Evolutionary conservation across 805 yeast species (phyloP).

Genomic region (Ogataea zsoltii): DNA sequence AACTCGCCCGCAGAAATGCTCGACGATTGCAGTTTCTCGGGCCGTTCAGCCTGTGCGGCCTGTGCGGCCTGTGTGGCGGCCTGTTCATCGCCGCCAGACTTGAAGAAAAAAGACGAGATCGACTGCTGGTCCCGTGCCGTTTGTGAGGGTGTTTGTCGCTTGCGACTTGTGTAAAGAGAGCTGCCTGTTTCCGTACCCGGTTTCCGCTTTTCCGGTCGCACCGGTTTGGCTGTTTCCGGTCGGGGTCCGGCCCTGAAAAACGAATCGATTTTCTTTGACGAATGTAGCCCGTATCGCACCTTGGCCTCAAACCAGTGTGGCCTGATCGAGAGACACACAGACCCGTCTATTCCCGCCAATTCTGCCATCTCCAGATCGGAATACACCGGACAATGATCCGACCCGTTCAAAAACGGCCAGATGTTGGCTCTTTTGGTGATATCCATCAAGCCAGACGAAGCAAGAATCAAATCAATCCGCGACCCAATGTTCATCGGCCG

Average conservation of each 20-base stretch:
- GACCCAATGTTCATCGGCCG: conserved; percentile 87
- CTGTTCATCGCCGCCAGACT: conserved; percentile 1
- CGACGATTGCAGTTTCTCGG: not conserved
- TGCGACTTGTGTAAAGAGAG: conserved; percentile 20
- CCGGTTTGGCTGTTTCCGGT: not conserved
- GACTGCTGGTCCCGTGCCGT: conserved; percentile 17
- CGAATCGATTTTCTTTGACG: conserved; percentile 30
- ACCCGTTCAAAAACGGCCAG: conserved; percentile 74
- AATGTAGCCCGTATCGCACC: conserved; percentile 42
- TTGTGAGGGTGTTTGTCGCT: conserved; percentile 9
- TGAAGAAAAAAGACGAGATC: conserved; percentile 29
- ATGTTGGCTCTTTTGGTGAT: conserved; percentile 48
- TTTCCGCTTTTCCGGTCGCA: not conserved
- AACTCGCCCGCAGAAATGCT: conserved; percentile 21
- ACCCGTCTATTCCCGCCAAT: not conserved
- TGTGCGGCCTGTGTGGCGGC: no score
- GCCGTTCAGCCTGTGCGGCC: not conserved
- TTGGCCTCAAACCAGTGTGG: conserved; percentile 55
- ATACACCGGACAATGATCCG: conserved; percentile 93
- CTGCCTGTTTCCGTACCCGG: not conserved
- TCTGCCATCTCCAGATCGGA: conserved; percentile 53
- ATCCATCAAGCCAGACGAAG: conserved; percentile 40
- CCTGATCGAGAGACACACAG: not conserved
- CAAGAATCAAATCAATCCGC: conserved; percentile 75
- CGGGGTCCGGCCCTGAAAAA: conserved; percentile 25